These are phyloP conservation scores for Leucocoprinus sp. DNA, from an alignment of 768 basidiomycete genomes.

Conservation along the genomic window DNA sequence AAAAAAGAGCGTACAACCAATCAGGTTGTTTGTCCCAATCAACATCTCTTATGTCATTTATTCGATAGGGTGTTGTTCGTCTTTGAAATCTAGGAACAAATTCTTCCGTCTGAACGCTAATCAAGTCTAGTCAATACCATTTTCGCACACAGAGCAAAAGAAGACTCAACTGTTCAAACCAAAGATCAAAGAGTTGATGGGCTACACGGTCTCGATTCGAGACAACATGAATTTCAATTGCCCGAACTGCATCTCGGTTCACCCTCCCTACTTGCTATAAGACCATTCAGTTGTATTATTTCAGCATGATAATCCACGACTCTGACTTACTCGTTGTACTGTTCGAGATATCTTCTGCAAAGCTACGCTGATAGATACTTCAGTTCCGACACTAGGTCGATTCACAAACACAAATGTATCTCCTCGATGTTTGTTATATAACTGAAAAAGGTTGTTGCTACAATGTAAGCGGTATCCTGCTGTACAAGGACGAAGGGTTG, in stretches of 20 bases:
- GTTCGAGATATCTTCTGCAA: slow-evolving; percentile 49
- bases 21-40: slow-evolving; percentile 24
- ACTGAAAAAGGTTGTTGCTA: slow-evolving; percentile 46
- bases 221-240: slow-evolving; percentile 60
- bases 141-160: too few relatives aligned
- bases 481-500: slow-evolving; percentile 42
- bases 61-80: slow-evolving; percentile 30
- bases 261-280: slow-evolving; percentile 54
- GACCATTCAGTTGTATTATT: not conserved
- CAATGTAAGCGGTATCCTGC: slow-evolving; percentile 49
- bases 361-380: slow-evolving; percentile 52
- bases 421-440: slow-evolving; percentile 42
- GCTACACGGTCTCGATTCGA: slow-evolving; percentile 61
- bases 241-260: slow-evolving; percentile 39
- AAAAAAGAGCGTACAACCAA: slow-evolving; percentile 18
- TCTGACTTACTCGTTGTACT: slow-evolving; percentile 38
- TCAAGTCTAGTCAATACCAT: too few relatives aligned
- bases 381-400: slow-evolving; percentile 34
- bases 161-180: slow-evolving; percentile 54
- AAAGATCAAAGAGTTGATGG: slow-evolving; percentile 59
- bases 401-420: slow-evolving; percentile 56
- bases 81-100: slow-evolving; percentile 40
- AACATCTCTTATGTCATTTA: slow-evolving; percentile 32
- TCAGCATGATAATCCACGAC: not conserved
- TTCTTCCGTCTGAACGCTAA: slow-evolving; percentile 40